phyloP scores from a whole-genome alignment of 495 filamentous ascomycete species.

The Penicillium dipodomyicola region DNA sequence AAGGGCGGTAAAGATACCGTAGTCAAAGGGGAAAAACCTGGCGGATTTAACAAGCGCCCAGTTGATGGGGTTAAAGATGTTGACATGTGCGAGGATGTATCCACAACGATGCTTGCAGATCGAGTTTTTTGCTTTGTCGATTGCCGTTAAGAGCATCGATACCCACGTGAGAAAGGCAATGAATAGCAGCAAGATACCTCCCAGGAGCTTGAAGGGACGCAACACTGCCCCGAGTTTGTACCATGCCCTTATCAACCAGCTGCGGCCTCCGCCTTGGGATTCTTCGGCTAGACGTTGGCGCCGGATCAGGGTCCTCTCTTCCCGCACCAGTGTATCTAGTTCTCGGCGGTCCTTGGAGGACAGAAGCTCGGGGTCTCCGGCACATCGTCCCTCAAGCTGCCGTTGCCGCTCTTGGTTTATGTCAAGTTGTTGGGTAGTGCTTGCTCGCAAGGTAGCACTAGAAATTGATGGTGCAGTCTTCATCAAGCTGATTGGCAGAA shows the following conservation, averaged over 20 bases:
- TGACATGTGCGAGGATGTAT: conserved; percentile 87
- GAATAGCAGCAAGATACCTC: conserved; percentile 72
- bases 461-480: conserved; percentile 84
- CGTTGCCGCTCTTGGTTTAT: conserved; percentile 86
- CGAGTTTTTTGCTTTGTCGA: conserved; percentile 95
- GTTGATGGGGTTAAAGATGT: conserved; percentile 93
- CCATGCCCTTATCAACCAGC: conserved; percentile 68
- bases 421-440: conserved; percentile 74
- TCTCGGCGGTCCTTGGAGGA: conserved; percentile 83
- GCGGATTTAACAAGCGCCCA: conserved; percentile 81
- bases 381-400: conserved; percentile 82
- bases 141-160: conserved; percentile 91
- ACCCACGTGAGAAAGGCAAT: conserved; percentile 73
- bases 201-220: conserved; percentile 81
- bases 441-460: conserved; percentile 67
- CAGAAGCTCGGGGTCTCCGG: conserved; percentile 69
- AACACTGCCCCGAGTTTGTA: conserved; percentile 73
- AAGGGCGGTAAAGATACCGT: conserved; percentile 78
- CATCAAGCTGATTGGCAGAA: conserved; percentile 85
- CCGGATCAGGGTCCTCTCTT: conserved; percentile 88
- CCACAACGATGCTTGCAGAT: conserved; percentile 87
- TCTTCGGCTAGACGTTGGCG: conserved; percentile 85
- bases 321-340: conserved; percentile 78
- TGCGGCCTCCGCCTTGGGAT: conserved; percentile 66
- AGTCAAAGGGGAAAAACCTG: conserved; percentile 87